phyloP scores from a whole-genome alignment of 2,329 filamentous ascomycete genomes.

The Fusarium verticillioides region DNA sequence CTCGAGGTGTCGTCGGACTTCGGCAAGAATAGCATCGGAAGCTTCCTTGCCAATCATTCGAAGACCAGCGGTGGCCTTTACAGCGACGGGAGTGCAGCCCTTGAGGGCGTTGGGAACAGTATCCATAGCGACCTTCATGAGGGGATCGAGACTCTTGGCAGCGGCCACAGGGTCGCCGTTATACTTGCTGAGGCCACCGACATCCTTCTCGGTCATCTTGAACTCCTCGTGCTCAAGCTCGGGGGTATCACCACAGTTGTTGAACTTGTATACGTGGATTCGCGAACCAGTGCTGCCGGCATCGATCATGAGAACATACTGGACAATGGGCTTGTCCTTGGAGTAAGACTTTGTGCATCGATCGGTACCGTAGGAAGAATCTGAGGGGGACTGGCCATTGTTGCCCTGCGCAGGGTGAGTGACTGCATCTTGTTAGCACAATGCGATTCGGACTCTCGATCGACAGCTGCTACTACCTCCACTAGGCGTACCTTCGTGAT shows the following conservation, averaged over 20 bases:
- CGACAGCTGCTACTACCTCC: slow-evolving; percentile 23
- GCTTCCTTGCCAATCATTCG: slow-evolving; percentile 85
- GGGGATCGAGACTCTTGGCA: slow-evolving; percentile 86
- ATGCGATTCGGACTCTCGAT: not conserved
- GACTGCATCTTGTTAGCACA: slow-evolving; percentile 32
- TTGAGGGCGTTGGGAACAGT: slow-evolving; percentile 89
- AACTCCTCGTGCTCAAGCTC: slow-evolving; percentile 94
- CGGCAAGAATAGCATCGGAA: slow-evolving; percentile 84
- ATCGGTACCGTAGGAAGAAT: slow-evolving; percentile 72
- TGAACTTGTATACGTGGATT: slow-evolving; percentile 99
- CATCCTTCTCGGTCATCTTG: slow-evolving; percentile 88
- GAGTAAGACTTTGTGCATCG: slow-evolving; percentile 87
- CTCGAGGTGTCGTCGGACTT: slow-evolving; percentile 86
- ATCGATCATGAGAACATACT: slow-evolving; percentile 99
- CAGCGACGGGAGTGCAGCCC: slow-evolving; percentile 92
- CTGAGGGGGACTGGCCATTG: slow-evolving; percentile 65
- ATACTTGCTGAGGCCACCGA: slow-evolving; percentile 88
- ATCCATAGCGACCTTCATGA: slow-evolving; percentile 87
- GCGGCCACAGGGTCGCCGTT: slow-evolving; percentile 86
- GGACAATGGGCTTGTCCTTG: slow-evolving; percentile 90
- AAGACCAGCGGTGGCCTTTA: slow-evolving; percentile 96
- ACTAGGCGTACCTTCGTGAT: slow-evolving; percentile 55
- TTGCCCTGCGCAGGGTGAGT: slow-evolving; percentile 39
- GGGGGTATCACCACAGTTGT: slow-evolving; percentile 96
- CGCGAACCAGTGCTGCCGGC: slow-evolving; percentile 97